Conservation (phyloP, 768 basidiomycete species). For the Auricularia sp. region DNA sequence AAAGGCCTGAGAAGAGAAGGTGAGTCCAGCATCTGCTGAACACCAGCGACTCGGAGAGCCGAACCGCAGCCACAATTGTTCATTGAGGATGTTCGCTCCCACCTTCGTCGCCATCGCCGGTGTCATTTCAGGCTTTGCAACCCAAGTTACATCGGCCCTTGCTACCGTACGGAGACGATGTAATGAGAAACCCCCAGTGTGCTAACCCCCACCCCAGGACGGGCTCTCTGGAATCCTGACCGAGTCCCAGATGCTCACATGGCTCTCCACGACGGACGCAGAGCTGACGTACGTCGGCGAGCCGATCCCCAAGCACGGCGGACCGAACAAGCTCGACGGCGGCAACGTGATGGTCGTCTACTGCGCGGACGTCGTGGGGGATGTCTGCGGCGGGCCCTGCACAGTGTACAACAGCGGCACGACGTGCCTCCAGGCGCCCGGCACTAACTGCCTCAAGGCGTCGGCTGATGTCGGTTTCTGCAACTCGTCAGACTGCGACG, state of each 20-base stretch:
- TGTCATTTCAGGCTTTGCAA: too few species aligned
- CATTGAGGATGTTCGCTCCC: too few species aligned
- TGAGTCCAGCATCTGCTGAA: too few species aligned
- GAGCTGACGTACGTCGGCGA: constrained; percentile 16
- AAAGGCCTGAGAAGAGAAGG: too few species aligned
- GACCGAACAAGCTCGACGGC: constrained; percentile 10
- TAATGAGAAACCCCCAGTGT: too few species aligned
- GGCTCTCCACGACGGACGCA: constrained; percentile 15
- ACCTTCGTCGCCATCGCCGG: constrained; percentile 16
- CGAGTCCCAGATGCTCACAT: constrained; percentile 9
- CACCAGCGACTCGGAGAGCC: too few species aligned
- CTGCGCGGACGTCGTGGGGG: constrained; percentile 16
- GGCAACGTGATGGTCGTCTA: constrained; percentile 20
- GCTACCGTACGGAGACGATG: background rate
- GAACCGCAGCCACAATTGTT: too few species aligned
- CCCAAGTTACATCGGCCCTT: background rate
- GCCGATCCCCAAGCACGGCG: background rate
- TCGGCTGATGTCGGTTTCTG: constrained; percentile 24
- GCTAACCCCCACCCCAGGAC: too few species aligned
- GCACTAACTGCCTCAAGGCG: constrained; percentile 24
- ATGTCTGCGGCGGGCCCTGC: constrained; percentile 24
- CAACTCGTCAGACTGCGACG: constrained; percentile 13
- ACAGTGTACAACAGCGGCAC: constrained; percentile 23
- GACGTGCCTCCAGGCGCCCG: constrained; percentile 20
- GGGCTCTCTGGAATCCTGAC: background rate